Evolutionary conservation across 495 filamentous ascomycete genomes (phyloP).

Genomic region (Daldinia caldariorum): DNA sequence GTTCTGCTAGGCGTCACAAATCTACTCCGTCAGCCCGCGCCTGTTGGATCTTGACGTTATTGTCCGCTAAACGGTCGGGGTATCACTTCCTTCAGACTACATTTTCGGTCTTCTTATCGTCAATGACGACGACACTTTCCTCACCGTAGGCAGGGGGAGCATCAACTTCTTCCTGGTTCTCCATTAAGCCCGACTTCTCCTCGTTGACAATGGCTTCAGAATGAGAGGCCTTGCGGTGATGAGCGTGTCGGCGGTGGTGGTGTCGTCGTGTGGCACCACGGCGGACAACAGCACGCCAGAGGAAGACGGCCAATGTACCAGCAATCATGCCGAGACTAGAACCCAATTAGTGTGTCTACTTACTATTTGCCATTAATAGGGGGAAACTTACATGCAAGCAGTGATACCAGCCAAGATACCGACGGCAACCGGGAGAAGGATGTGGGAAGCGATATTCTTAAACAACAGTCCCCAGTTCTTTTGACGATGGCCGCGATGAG

Average conservation of each 20-base stretch:
- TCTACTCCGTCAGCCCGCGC: conserved; percentile 19
- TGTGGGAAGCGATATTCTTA: conserved; percentile 58
- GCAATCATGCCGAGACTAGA: conserved; percentile 61
- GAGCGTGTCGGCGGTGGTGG: conserved; percentile 41
- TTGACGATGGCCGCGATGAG: conserved; percentile 36
- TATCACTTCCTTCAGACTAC: conserved; percentile 39
- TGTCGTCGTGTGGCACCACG: conserved; percentile 29
- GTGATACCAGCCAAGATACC: conserved; percentile 64
- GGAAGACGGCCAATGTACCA: conserved; percentile 57
- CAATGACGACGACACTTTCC: conserved; percentile 31
- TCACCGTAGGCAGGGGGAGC: conserved; percentile 55
- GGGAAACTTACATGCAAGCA: conserved; percentile 58
- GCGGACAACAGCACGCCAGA: conserved; percentile 56
- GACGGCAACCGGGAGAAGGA: conserved; percentile 62
- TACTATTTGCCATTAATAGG: background rate
- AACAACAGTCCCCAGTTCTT: conserved; percentile 56
- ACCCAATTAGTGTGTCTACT: conserved; percentile 18
- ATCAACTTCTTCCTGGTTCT: conserved; percentile 47
- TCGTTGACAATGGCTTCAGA: conserved; percentile 50
- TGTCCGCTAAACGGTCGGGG: conserved; percentile 26
- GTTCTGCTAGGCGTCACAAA: conserved; percentile 14
- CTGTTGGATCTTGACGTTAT: background rate
- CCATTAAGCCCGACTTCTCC: conserved; percentile 59
- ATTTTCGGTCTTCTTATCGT: conserved; percentile 47
- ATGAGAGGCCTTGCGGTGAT: conserved; percentile 45